Percentiles rank a stretch among this genome's conserved stretches.
Conservation (phyloP, 2,329 filamentous ascomycete genomes). For the Penicillium italicum region DNA sequence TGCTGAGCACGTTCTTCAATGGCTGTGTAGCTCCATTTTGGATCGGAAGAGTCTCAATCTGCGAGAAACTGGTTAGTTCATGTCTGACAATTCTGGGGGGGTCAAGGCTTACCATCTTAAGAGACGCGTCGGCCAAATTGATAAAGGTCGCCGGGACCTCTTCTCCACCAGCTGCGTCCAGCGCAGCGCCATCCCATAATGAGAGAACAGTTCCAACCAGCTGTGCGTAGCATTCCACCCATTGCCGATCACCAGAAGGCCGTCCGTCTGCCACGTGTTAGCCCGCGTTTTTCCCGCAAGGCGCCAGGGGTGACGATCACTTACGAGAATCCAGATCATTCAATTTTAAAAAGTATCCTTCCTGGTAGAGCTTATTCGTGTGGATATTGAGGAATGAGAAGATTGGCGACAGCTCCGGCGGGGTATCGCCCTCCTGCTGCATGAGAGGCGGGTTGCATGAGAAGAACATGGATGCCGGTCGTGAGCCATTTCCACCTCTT, state of each 20-base stretch:
- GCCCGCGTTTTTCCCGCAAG: conserved; percentile 8
- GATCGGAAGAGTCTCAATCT: conserved; percentile 88
- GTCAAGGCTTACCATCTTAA: conserved; percentile 75
- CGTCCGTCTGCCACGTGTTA: conserved; percentile 66
- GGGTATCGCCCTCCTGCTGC: conserved; percentile 78
- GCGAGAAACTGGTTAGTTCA: neutral
- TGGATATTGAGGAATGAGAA: conserved; percentile 94
- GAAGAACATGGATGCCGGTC: conserved; percentile 82
- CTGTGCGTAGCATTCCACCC: conserved; percentile 96
- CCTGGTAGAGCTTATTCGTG: conserved; percentile 93
- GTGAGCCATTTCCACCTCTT: conserved; percentile 52
- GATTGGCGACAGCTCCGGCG: conserved; percentile 89
- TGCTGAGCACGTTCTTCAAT: conserved; percentile 88
- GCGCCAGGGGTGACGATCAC: conserved; percentile 36
- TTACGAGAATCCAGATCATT: conserved; percentile 89
- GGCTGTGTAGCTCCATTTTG: conserved; percentile 71
- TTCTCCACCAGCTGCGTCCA: conserved; percentile 81
- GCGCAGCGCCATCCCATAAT: conserved; percentile 88
- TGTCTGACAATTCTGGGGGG: neutral
- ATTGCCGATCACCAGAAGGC: conserved; percentile 78
- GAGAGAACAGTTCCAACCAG: conserved; percentile 92
- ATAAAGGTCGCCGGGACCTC: conserved; percentile 90
- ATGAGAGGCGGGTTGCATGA: conserved; percentile 81
- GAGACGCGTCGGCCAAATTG: conserved; percentile 93
- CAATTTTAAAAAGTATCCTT: conserved; percentile 95